Evolutionary conservation across 2,329 filamentous ascomycete genomes (phyloP), one percentile per base, ranked within the genome.

Genomic region (Neonectria faginata): DNA sequence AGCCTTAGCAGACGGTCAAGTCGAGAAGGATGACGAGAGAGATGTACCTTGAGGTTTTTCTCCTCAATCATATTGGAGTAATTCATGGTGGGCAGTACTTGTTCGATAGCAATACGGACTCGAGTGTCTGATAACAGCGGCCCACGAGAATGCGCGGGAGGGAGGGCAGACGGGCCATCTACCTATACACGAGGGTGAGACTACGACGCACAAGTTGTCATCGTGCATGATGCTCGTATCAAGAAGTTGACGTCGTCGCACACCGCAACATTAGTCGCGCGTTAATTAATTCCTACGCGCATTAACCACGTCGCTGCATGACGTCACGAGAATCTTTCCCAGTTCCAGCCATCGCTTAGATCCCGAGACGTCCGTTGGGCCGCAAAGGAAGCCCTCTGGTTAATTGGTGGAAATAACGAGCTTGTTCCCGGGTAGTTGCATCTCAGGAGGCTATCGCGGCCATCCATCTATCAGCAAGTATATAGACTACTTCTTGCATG

Each of bases 61-160:
- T 73, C 70, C 67, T 73, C 70, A 57, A 73, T 73, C 70, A 73
- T 70, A 0, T 71, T 72, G 1, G 70, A 50, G 62, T 68, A 67
- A 6, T 73, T 73, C 70, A 72, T 72, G 3, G 33, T 62, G 60
- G 47, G 6, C 22, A 7, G 25, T 27, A 16, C 25, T 33, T 33
- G 31, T 33, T 33, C 12, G 11, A 33, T 33, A 25, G 7, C 9
- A 29, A 33, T 12, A 33, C 10, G 31, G 10, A 29, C 8, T 29
- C 31, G 5, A 31, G 10, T 41, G 33, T 39, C 22, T 27, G 5
- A n/a, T 29, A 48, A 18, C 39, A 6, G 12, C 29, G 29, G 42
- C 42, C 12, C 2, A 16, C 14, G 20, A 57, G 7, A 14, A 48
- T 27, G 20, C 11, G 29, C 11, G 7, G 20, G 14, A 36, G 9